phyloP scores from a whole-genome alignment of 73 alveolate genomes.

The Loxodes magnus region DNA sequence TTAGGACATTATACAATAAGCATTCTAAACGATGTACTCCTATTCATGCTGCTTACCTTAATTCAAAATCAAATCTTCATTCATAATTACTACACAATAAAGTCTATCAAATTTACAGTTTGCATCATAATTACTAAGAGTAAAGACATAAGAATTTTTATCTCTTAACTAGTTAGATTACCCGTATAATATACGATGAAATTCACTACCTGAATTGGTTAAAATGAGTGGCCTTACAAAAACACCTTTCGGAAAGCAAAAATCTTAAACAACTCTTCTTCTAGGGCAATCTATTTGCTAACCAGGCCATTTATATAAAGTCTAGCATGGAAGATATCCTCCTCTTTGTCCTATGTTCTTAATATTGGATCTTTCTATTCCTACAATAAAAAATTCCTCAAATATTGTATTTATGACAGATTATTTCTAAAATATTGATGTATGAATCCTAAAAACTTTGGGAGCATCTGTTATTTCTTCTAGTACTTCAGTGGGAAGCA shows the following conservation, averaged over 20 bases:
- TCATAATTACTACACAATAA: too few species aligned
- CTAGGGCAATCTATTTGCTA: constrained; percentile 1
- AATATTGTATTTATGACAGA: too few species aligned
- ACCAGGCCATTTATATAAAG: not conserved
- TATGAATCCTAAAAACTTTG: too few species aligned
- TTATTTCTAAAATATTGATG: too few species aligned
- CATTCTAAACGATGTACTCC: too few species aligned
- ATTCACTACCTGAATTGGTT: constrained; percentile 2
- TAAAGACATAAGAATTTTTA: constrained; percentile 11
- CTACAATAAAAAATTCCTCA: constrained; percentile 1
- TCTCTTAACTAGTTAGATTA: not conserved
- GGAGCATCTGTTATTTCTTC: too few species aligned
- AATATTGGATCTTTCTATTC: not conserved
- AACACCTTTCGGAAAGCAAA: constrained; percentile 12
- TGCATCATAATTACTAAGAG: too few species aligned
- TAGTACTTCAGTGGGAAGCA: too few species aligned
- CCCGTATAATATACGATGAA: constrained; percentile 2
- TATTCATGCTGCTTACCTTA: too few species aligned
- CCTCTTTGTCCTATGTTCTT: not conserved
- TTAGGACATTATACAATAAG: too few species aligned
- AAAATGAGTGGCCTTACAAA: not conserved
- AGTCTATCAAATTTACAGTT: too few species aligned
- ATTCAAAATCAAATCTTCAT: too few species aligned
- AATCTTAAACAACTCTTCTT: not conserved
- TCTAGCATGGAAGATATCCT: not conserved